Evolutionary conservation across 305 asterid genomes (phyloP).

Genomic region (Solanum hybrid): DNA sequence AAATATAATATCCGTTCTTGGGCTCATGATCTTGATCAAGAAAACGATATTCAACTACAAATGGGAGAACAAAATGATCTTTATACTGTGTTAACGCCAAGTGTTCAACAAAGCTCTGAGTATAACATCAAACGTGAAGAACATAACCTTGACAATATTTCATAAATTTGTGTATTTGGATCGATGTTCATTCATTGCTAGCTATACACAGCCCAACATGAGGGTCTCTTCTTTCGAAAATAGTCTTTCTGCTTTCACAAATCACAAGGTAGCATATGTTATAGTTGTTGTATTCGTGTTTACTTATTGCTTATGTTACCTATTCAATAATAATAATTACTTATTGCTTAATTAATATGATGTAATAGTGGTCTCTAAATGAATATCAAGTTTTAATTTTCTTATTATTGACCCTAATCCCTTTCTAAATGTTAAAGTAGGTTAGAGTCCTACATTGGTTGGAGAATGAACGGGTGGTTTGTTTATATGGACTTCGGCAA

Average conservation of each 20-base stretch:
- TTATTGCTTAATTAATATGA: background rate
- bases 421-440: background rate
- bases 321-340: background rate
- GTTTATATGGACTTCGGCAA: background rate
- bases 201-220: background rate
- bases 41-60: background rate
- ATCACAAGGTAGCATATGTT: background rate
- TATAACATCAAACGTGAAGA: background rate
- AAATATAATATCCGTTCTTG: background rate
- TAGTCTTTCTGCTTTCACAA: background rate
- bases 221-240: background rate
- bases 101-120: background rate
- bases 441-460: background rate
- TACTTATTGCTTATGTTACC: background rate
- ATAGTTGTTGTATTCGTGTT: background rate
- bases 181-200: background rate
- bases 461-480: background rate
- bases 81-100: background rate
- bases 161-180: too few species aligned
- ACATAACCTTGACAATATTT: background rate
- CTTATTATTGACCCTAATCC: background rate
- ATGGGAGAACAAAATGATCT: background rate
- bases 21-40: background rate
- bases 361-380: background rate
- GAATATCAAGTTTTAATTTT: background rate